Base-by-base conservation (phyloP, 2,329 filamentous ascomycete species). In the Penicillium sp. region DNA sequence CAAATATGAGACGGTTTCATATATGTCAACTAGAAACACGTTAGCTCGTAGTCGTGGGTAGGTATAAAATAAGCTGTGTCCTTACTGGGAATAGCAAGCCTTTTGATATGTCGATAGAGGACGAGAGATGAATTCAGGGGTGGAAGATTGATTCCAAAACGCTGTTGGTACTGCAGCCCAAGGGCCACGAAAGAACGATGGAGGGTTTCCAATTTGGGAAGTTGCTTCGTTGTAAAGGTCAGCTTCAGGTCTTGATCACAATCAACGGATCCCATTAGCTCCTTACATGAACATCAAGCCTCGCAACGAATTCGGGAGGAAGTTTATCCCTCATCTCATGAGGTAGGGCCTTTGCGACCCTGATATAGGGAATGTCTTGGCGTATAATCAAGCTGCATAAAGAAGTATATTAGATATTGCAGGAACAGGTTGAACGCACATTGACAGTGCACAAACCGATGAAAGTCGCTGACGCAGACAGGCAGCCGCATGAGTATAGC, bases 401-500 rank as follows among this genome's bases (percentile, higher is more conserved):
- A 27, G 44, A 14, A 50, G n/a, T 6, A 1, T 35, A 24, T 53
- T 43, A 53, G 41, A 46, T n/a, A 3, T 37, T n/a, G 39, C 13
- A 31, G n/a, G 19, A n/a, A 37, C n/a, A 24, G 5, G 9, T 19
- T 2, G 16, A 4, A 43, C 6, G 5, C 11, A 18, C 11, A 22
- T 24, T 39, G 27, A n/a, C 11, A 51, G 7, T n/a, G 50, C 5
- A 55, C 68, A 55, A 72, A 81, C 78, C 71, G 70, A 62, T 82
- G 82, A 13, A 98, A 75, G 63, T 96, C 90, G 11, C 87, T 88
- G 7, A 94, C 78, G 22, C 87, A 86, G n/a, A 91, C 81, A 0
- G 93, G 92, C 56, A 95, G 80, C 56, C 89, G 86, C 66, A 96
- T 80, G 27, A 96, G 79, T 47, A 95, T 69, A 39, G 87, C 87